These are phyloP conservation scores for Lactuca sativa DNA, from an alignment of 129 eudicot genomes.

Conservation along the genomic window DNA sequence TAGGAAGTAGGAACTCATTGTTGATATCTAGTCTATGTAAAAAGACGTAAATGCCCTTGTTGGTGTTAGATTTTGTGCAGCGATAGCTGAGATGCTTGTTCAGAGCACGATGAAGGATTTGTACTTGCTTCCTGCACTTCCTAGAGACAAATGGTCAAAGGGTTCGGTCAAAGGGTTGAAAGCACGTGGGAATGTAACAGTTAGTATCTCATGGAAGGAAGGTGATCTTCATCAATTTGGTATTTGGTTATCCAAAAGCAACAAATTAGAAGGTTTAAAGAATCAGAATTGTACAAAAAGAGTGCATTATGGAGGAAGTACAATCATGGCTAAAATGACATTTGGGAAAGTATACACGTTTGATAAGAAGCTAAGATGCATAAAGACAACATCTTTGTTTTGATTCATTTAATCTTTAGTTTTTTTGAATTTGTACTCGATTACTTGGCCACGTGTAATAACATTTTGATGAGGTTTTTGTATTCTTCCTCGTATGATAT, in stretches of 20 bases:
- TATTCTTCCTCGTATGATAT: not conserved
- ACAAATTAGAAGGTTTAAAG: conserved; percentile 20
- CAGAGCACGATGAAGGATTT: conserved; percentile 77
- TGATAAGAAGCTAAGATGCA: conserved; percentile 52
- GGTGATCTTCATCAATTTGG: conserved; percentile 78
- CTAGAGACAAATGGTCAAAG: conserved; percentile 74
- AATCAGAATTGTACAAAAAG: conserved; percentile 32
- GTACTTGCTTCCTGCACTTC: conserved; percentile 88
- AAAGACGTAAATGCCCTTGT: not conserved
- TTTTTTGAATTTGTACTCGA: not conserved
- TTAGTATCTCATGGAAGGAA: conserved; percentile 69
- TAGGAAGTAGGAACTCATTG: too few species aligned
- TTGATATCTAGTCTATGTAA: too few species aligned
- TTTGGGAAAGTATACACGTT: conserved; percentile 68
- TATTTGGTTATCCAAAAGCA: conserved; percentile 45
- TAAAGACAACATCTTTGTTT: conserved; percentile 35
- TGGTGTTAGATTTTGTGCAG: conserved; percentile 65
- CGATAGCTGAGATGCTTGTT: conserved; percentile 89
- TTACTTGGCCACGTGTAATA: not conserved
- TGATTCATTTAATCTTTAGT: conserved; percentile 20
- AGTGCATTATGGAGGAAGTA: conserved; percentile 61
- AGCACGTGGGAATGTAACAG: conserved; percentile 79
- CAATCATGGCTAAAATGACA: conserved; percentile 40
- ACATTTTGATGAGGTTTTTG: not conserved
- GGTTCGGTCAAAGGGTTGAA: conserved; percentile 84